A percentile compares a stretch with the other conserved stretches of the same genome.
phyloP scores from a whole-genome alignment of 352 stramenopile genomes.

The Phytophthora fragariaefolia region DNA sequence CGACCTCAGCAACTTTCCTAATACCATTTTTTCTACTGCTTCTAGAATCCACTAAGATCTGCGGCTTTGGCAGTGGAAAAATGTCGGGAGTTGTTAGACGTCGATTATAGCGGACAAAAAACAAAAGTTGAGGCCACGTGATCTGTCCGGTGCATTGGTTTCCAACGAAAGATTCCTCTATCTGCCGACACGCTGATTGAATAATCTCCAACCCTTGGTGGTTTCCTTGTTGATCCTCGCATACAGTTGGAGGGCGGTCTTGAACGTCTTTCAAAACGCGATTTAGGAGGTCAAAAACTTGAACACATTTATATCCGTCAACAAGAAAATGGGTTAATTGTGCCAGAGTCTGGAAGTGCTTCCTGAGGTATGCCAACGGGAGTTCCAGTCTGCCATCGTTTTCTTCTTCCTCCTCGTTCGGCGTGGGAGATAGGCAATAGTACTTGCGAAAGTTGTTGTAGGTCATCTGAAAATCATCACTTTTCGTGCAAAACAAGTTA shows the following conservation, averaged over 20 bases:
- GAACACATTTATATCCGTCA: slow-evolving; percentile 18
- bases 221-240: slow-evolving; percentile 11
- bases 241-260: slow-evolving; percentile 13
- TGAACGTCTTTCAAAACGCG: slow-evolving; percentile 20
- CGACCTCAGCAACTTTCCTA: slow-evolving; percentile 26
- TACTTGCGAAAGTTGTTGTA: slow-evolving; percentile 14
- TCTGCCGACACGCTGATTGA: not conserved
- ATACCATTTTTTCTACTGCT: not conserved
- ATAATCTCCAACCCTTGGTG: slow-evolving; percentile 5
- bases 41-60: not conserved
- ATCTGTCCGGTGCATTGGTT: not conserved
- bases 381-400: slow-evolving; percentile 2
- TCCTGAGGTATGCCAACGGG: slow-evolving; percentile 22
- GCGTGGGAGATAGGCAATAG: slow-evolving; percentile 8
- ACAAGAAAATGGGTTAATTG: not conserved
- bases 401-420: slow-evolving; percentile 12
- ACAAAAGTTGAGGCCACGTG: slow-evolving; percentile 29
- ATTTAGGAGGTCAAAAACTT: slow-evolving; percentile 6
- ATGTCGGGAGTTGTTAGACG: slow-evolving; percentile 17
- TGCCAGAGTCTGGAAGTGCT: slow-evolving; percentile 14
- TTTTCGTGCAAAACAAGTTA: not conserved
- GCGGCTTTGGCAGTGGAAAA: slow-evolving; percentile 5
- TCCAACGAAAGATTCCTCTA: slow-evolving; percentile 12
- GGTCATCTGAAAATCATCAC: slow-evolving; percentile 13
- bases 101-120: slow-evolving; percentile 25